Percentiles rank a stretch among this genome's conserved stretches.
phyloP scores from a whole-genome alignment of 192 early-diverging fungal genomes.

The Backusella mclennaniae region DNA sequence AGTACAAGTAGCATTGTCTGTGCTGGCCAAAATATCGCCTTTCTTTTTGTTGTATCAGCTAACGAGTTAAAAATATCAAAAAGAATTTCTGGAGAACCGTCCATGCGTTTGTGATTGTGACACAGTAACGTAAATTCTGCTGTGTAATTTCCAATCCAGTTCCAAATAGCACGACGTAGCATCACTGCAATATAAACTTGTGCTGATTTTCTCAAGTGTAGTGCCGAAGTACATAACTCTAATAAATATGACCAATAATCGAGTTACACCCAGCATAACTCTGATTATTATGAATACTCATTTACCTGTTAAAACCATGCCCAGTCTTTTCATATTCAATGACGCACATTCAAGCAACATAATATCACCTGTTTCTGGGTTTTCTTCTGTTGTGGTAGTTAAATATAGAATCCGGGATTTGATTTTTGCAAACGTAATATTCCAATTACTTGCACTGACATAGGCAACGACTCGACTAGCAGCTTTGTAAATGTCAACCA shows the following conservation, averaged over 20 bases:
- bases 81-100: slow-evolving; percentile 69
- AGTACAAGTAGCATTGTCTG: slow-evolving; percentile 81
- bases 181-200: slow-evolving; percentile 71
- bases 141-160: slow-evolving; percentile 85
- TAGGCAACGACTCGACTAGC: slow-evolving; percentile 79
- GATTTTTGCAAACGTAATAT: slow-evolving; percentile 68
- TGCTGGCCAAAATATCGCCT: slow-evolving; percentile 81
- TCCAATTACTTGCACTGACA: slow-evolving; percentile 88
- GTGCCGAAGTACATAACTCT: slow-evolving; percentile 46
- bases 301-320: slow-evolving; percentile 54
- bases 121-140: slow-evolving; percentile 74
- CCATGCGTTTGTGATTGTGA: slow-evolving; percentile 51
- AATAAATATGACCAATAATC: not conserved
- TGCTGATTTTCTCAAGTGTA: slow-evolving; percentile 59
- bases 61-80: slow-evolving; percentile 67
- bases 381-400: slow-evolving; percentile 60
- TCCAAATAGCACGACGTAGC: slow-evolving; percentile 84
- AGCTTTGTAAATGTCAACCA: slow-evolving; percentile 68
- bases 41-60: slow-evolving; percentile 57
- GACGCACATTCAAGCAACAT: slow-evolving; percentile 63
- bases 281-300: not conserved
- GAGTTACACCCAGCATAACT: not conserved
- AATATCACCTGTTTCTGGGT: slow-evolving; percentile 66
- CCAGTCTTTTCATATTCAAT: slow-evolving; percentile 33
- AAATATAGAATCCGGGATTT: slow-evolving; percentile 60